Percentiles rank a stretch among this genome's conserved stretches.
phyloP scores from a whole-genome alignment of 2,329 filamentous ascomycete genomes.

The Penicillium sp. region DNA sequence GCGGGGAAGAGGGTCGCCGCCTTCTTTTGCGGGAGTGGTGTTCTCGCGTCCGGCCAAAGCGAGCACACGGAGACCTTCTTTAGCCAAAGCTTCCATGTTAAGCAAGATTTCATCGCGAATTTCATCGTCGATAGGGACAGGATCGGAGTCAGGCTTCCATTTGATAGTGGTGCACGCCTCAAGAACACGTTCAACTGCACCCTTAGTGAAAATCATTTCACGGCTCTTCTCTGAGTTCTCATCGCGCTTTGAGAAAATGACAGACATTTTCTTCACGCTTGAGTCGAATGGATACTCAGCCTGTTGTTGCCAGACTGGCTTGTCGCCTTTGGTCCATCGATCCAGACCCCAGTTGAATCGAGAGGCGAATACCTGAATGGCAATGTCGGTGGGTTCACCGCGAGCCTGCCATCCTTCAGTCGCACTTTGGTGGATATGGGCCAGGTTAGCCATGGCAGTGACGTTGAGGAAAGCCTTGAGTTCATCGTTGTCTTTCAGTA shows the following conservation, averaged over 20 bases:
- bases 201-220: constrained; percentile 43
- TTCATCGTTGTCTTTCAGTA: constrained; percentile 48
- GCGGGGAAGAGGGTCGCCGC: constrained; percentile 44
- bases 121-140: constrained; percentile 51
- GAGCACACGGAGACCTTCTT: constrained; percentile 67
- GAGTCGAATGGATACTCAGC: constrained; percentile 74
- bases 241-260: constrained; percentile 54
- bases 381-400: constrained; percentile 70
- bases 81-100: constrained; percentile 67
- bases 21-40: constrained; percentile 4
- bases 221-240: constrained; percentile 18
- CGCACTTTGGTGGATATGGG: constrained; percentile 57
- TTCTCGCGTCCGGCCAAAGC: constrained; percentile 55
- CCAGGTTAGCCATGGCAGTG: constrained; percentile 64
- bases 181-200: constrained; percentile 67
- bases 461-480: constrained; percentile 60
- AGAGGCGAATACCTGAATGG: constrained; percentile 70
- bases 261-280: constrained; percentile 73
- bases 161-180: constrained; percentile 58
- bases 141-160: constrained; percentile 38
- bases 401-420: constrained; percentile 59
- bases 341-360: constrained; percentile 64
- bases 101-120: constrained; percentile 57
- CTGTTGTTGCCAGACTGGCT: constrained; percentile 55
- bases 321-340: constrained; percentile 51